Percentiles rank a stretch among this genome's conserved stretches.
These are phyloP conservation scores for Chondrus crispus DNA, from an alignment of 23 red algal genomes.

Conservation along the genomic window DNA sequence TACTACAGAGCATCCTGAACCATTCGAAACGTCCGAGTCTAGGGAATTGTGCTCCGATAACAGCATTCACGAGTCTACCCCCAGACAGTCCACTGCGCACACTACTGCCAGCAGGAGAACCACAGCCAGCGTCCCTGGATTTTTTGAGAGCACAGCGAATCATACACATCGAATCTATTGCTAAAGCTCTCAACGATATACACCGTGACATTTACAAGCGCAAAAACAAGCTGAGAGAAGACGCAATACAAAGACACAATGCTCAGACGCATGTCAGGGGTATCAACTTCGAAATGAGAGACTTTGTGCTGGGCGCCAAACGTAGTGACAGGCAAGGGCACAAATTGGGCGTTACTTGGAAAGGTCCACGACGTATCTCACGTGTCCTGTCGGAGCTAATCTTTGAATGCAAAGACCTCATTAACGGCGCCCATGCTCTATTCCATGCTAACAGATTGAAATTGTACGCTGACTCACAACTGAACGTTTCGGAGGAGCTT, in stretches of 20 bases:
- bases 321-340: not conserved
- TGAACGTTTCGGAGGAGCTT: constrained; percentile 4
- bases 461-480: not conserved
- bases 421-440: not conserved
- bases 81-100: not conserved
- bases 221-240: not conserved
- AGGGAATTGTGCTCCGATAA: not conserved
- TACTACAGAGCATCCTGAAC: constrained; percentile 5
- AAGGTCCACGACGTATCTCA: not conserved
- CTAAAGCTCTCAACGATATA: not conserved
- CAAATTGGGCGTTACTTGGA: not conserved
- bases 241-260: not conserved
- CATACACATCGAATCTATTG: not conserved
- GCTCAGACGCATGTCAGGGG: not conserved
- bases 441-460: constrained; percentile 1
- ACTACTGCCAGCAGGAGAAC: not conserved
- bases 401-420: not conserved
- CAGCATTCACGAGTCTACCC: not conserved
- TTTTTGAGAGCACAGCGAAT: not conserved
- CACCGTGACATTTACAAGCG: not conserved
- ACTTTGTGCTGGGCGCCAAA: not conserved
- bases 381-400: not conserved
- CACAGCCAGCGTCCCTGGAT: not conserved
- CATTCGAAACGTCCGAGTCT: not conserved
- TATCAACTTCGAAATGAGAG: not conserved